Conservation (phyloP, 1,139 yeast genomes). For the Magnusiomyces clavatus region DNA sequence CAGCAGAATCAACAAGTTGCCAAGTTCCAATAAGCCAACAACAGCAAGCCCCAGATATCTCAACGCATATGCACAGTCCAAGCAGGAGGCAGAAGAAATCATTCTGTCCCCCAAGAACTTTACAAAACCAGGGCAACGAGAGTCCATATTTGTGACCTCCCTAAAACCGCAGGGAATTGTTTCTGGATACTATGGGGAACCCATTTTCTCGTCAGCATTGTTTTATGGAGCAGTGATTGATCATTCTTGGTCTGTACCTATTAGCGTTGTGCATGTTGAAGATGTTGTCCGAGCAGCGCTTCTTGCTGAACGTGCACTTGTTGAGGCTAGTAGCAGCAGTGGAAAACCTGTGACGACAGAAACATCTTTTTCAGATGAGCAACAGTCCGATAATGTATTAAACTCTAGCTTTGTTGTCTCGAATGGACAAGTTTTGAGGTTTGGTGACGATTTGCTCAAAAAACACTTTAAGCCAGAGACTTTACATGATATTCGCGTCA, state of each 20-base stretch:
- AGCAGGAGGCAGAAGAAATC: slow-evolving; percentile 15
- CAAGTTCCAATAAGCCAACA: slow-evolving; percentile 3
- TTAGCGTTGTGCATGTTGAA: slow-evolving; percentile 27
- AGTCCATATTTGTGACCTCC: not conserved
- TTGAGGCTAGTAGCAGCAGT: slow-evolving; percentile 9
- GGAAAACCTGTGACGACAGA: not conserved
- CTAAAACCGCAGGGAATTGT: slow-evolving; percentile 22
- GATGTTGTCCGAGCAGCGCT: slow-evolving; percentile 28
- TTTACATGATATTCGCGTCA: slow-evolving; percentile 9
- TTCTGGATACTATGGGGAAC: slow-evolving; percentile 28
- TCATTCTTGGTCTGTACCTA: slow-evolving; percentile 24
- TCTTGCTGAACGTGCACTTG: slow-evolving; percentile 20
- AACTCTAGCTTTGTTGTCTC: slow-evolving; percentile 12
- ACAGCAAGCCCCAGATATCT: slow-evolving; percentile 14
- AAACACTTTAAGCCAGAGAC: not conserved
- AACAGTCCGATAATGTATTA: not conserved
- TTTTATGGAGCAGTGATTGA: slow-evolving; percentile 20
- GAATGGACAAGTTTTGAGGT: slow-evolving; percentile 11
- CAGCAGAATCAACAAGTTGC: not conserved
- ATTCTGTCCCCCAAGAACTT: slow-evolving; percentile 8
- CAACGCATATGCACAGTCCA: slow-evolving; percentile 24
- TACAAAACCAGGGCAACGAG: not conserved
- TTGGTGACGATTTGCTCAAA: slow-evolving; percentile 9
- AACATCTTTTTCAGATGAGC: not conserved
- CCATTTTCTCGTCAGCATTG: slow-evolving; percentile 24